Percentiles rank a stretch among this genome's conserved stretches.
These are phyloP conservation scores for Exophiala viscosa DNA, from an alignment of 2,329 filamentous ascomycete species.

Conservation along the genomic window DNA sequence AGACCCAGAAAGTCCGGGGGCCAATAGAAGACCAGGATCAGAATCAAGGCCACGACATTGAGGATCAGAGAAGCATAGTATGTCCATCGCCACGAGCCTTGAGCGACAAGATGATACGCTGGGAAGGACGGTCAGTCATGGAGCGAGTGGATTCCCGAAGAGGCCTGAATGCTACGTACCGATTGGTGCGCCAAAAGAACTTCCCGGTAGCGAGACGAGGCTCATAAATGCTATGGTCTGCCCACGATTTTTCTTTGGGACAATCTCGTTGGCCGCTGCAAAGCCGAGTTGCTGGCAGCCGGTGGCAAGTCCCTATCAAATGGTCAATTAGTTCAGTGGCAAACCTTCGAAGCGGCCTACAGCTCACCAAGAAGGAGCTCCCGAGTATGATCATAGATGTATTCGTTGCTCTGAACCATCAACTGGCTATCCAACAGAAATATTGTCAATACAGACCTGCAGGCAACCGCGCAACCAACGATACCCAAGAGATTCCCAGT, in stretches of 20 bases:
- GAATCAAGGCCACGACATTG: slow-evolving; percentile 9
- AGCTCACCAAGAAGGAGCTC: slow-evolving; percentile 8
- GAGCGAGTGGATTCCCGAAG: background rate
- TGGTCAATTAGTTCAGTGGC: no score
- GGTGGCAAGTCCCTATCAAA: slow-evolving; percentile 5
- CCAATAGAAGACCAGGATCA: slow-evolving; percentile 16
- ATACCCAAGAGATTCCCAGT: slow-evolving; percentile 9
- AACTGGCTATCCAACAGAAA: background rate
- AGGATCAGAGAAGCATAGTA: slow-evolving; percentile 11
- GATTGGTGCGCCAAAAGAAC: slow-evolving; percentile 10
- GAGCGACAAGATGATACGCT: slow-evolving; percentile 10
- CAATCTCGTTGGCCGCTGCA: slow-evolving; percentile 13
- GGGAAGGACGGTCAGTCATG: background rate
- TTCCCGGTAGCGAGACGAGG: slow-evolving; percentile 12
- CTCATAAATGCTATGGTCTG: slow-evolving; percentile 14
- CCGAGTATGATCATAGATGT: slow-evolving; percentile 12
- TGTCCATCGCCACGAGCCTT: slow-evolving; percentile 11
- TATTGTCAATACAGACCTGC: background rate
- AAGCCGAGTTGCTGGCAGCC: slow-evolving; percentile 15
- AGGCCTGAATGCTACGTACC: slow-evolving; percentile 1
- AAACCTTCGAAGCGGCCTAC: background rate
- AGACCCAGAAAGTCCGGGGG: slow-evolving; percentile 14
- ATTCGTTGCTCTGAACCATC: slow-evolving; percentile 8
- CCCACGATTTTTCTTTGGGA: slow-evolving; percentile 15
- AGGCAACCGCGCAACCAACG: slow-evolving; percentile 10